A percentile compares a stretch with the other conserved stretches of the same genome.
These are phyloP conservation scores for Alloascoidea africana DNA, from an alignment of 805 yeast genomes.

Conservation along the genomic window DNA sequence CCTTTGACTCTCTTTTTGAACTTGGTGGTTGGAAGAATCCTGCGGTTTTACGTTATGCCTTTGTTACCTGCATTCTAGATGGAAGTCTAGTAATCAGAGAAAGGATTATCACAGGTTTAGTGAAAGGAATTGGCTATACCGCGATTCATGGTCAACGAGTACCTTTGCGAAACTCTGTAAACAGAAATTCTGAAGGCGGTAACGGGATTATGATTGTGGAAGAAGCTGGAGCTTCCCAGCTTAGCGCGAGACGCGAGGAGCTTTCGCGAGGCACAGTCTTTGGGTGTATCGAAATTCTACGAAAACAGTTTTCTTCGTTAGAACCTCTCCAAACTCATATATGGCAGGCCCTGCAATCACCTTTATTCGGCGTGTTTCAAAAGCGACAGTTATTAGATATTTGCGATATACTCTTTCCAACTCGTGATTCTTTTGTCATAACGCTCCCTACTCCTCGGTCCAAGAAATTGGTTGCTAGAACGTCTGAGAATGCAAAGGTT, in stretches of 20 bases:
- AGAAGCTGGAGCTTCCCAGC: slow-evolving; percentile 27
- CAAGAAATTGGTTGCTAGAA: slow-evolving; percentile 46
- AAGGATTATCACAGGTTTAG: slow-evolving; percentile 30
- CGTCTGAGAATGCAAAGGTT: slow-evolving; percentile 37
- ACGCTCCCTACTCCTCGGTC: slow-evolving; percentile 52
- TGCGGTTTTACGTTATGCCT: slow-evolving; percentile 43
- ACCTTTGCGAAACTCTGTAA: no score
- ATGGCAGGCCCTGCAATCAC: slow-evolving; percentile 50
- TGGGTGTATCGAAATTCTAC: slow-evolving; percentile 50
- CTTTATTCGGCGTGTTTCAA: slow-evolving; percentile 40
- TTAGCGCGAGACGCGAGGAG: slow-evolving; percentile 43
- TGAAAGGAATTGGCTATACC: slow-evolving; percentile 42
- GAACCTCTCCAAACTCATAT: slow-evolving; percentile 40
- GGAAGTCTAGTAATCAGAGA: slow-evolving; percentile 34
- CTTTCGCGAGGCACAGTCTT: slow-evolving; percentile 46
- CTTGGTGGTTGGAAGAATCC: slow-evolving; percentile 68
- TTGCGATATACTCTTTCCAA: slow-evolving; percentile 47
- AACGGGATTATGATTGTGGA: slow-evolving; percentile 41
- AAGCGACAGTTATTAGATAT: slow-evolving; percentile 50
- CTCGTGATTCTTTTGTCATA: slow-evolving; percentile 46
- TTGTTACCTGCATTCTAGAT: slow-evolving; percentile 41
- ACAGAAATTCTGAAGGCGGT: slow-evolving; percentile 11
- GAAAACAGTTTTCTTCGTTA: slow-evolving; percentile 38
- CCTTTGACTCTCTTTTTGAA: slow-evolving; percentile 53
- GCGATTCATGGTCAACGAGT: slow-evolving; percentile 50